Evolutionary conservation across 345 rosid species (phyloP), one percentile per base, ranked within the genome.

Genomic region (Sonneratia alba): DNA sequence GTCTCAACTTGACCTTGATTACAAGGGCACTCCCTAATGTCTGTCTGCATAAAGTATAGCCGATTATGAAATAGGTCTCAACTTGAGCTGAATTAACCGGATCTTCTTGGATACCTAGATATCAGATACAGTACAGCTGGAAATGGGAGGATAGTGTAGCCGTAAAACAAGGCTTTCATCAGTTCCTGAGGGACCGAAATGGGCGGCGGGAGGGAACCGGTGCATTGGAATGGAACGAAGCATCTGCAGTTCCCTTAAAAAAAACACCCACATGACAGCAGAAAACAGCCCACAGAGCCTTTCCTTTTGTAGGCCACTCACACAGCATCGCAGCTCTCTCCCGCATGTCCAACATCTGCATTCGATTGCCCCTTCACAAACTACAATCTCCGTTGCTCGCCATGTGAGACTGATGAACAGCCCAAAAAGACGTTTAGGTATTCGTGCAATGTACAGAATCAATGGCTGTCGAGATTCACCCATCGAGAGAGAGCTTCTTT

Each of bases 261-360:
- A 48, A 10, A 47, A 10, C 51, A 14, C 51, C 51, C 51, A 40
- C 51, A 47, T 8, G 43, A 40, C 43, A 40, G 1, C 43, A 27
- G 43, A 4, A 40, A 1, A 8, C 43, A 4, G 43, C 43, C 43
- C 43, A 40, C 43, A 84, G 53, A 21, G 16, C 36, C 15, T 24
- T 22, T 24, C 10, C 65, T 61, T 57, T 61, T 61, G 65, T 27
- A 61, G 36, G 65, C 65, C 65, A 61, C 65, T 61, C 36, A 27
- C 16, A 11, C 36, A 61, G 65, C 65, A 61, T 22, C 36, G 8
- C 15, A 22, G 9, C 1, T n/a, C n/a, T 24, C 36, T 6, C 36
- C 65, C 65, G 22, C 65, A 61, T 61, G 65, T 19, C 22, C 57
- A 19, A 53, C 13, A 13, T 51, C 56, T 0, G 2, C 61, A 55